These are phyloP conservation scores for Blastocystis hominis DNA, from an alignment of 352 stramenopile species.

Conservation along the genomic window DNA sequence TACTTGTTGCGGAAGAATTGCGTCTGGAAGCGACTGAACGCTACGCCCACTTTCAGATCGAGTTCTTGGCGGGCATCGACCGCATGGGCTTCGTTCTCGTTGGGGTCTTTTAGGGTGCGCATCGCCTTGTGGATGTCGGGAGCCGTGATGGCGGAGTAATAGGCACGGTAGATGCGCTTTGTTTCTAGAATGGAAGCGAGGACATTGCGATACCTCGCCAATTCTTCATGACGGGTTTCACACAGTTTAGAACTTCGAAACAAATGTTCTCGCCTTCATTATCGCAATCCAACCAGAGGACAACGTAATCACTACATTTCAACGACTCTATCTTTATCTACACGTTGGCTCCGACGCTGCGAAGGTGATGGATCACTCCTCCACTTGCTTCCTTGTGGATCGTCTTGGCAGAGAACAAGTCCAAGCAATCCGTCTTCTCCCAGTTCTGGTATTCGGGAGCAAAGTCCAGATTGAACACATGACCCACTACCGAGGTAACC, in stretches of 20 bases:
- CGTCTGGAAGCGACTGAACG: slow-evolving; percentile 77
- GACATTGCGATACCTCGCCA: slow-evolving; percentile 40
- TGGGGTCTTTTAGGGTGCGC: slow-evolving; percentile 66
- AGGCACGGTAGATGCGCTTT: slow-evolving; percentile 64
- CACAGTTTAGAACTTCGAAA: slow-evolving; percentile 76
- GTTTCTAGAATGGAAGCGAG: background rate
- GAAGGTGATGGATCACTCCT: slow-evolving; percentile 50
- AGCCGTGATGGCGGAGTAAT: slow-evolving; percentile 68
- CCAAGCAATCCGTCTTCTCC: slow-evolving; percentile 64
- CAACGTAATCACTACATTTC: slow-evolving; percentile 65
- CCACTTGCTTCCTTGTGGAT: slow-evolving; percentile 63
- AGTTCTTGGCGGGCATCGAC: slow-evolving; percentile 77
- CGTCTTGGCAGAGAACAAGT: slow-evolving; percentile 65
- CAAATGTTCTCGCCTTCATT: slow-evolving; percentile 80
- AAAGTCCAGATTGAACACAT: slow-evolving; percentile 70
- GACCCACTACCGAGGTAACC: slow-evolving; percentile 69
- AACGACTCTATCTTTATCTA: slow-evolving; percentile 62
- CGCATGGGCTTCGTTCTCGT: slow-evolving; percentile 69
- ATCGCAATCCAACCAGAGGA: slow-evolving; percentile 82
- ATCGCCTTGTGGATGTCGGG: slow-evolving; percentile 67
- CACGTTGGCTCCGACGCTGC: slow-evolving; percentile 60
- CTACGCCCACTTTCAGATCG: slow-evolving; percentile 76
- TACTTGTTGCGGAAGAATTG: slow-evolving; percentile 78
- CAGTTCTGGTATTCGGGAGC: slow-evolving; percentile 66
- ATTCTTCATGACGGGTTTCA: slow-evolving; percentile 69